Base-by-base conservation (phyloP, 345 rosid species). In the Citrus reticulata region DNA sequence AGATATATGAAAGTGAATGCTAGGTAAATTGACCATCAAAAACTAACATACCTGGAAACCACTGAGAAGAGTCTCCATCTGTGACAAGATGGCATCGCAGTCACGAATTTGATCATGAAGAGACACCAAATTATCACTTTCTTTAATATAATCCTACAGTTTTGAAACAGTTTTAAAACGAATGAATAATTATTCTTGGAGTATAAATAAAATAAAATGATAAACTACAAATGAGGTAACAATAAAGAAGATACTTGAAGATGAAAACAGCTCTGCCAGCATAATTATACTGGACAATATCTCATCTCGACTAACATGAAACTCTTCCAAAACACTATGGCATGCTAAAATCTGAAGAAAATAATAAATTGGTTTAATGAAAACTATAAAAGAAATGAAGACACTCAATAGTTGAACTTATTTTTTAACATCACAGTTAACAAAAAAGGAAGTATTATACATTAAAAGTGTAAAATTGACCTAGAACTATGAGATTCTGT, bases 91-190 rank as follows among this genome's bases (percentile, higher is more conserved):
- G 86, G 81, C 77, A 84, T 94, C 98, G 77, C 99, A 94, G 80
- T 91, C 99, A 80, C 86, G 92, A 89, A 96, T 96, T 87, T 94
- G 99, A 82, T 94, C 93, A 87, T 96, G 99, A 77, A 96, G 98
- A 68, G 97, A 96, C 74, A 96, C 94, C 67, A 94, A 85, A 83
- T 91, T 96, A 82, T 94, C 99, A 83, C 99, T 96, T 89, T 96
- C 99, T 80, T 90, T 93, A 69, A 94, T 94, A 86, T 96, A 96
- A 82, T 96, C 98, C 99, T 96, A 92, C 69, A 83, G 46, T 29
- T 68, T 57, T 71, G 30, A 72, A 78, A 73, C 59, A 60, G 61
- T 63, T 79, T 20, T 54, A 69, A 59, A 9, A 60, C 29, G 61
- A 71, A 68, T 34, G 17, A 81, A 62, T 11, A 19, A 57, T 60